Base-by-base conservation (phyloP, 1,284 basidiomycete species). In the Fomitopsis betulina region DNA sequence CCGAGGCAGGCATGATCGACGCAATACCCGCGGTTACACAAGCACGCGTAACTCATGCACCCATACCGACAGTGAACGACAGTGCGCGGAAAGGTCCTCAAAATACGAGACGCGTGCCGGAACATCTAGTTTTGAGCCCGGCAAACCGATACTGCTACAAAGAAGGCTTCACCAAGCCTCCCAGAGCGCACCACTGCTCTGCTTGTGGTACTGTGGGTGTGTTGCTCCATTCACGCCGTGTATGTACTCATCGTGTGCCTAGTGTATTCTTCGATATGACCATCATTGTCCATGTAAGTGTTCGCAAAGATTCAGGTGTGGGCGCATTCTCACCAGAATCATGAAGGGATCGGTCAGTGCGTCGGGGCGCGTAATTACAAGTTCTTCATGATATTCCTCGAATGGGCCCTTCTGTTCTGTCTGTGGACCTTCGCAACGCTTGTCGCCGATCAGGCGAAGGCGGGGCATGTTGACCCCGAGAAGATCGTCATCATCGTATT, bases 281-380 rank as follows among this genome's bases (percentile, higher is more conserved):
- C 89, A 92, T 71, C 89, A 92, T 67, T 89, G 86, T 70, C 86
- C 87, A 55, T 87, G 84, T 85, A 68, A 59, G 82, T 72, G 15
- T 1, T 39, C 21, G 43, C 38, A 51, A 51, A 27, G 32, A 42
- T 54, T 37, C 35, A 45, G 27, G 25, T 54, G 21, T 37, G 5
- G 45, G 33, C 49, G 42, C 35, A 4, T n/a, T 27, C 40, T 42
- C 39, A 25, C 54, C 43, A 33, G 38, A 47, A 25, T 1, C 30
- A 53, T 53, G 27, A 57, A 85, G 83, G 90, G 90, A 85, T 93
- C 53, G 90, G 89, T 30, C 88, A 91, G 63, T 93, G 91, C 65
- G 89, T 93, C 8, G 91, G 91, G 10, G 90, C 89, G 3, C 79
- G 81, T 50, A 94, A 94, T 69, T 85, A 92, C 64, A 91, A 89